Evolutionary conservation across 257 asterid species (phyloP).

Genomic region (Przewalskia tangutica): DNA sequence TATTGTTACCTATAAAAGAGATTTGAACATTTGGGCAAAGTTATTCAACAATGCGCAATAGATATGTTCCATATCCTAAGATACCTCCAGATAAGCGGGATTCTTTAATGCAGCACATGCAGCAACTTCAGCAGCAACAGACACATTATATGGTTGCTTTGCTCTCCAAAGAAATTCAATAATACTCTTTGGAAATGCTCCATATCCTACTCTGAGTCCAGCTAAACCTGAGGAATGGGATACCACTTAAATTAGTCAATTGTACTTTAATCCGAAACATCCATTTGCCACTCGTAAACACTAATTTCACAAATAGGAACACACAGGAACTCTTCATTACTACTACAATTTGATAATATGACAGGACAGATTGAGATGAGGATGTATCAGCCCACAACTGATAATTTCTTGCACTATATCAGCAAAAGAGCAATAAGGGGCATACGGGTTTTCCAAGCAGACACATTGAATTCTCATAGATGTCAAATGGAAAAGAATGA

Average conservation of each 20-base stretch:
- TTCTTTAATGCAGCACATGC: constrained; percentile 90
- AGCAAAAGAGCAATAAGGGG: not conserved
- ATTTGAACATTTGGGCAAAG: not conserved
- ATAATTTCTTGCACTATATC: not conserved
- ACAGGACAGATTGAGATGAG: not conserved
- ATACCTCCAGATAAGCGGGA: constrained; percentile 80
- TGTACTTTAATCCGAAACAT: not conserved
- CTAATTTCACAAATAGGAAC: not conserved
- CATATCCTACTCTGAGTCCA: constrained; percentile 91
- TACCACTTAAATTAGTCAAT: not conserved
- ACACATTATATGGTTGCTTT: constrained; percentile 93
- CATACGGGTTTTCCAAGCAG: not conserved
- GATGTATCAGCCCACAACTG: not conserved
- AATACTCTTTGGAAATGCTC: constrained; percentile 87
- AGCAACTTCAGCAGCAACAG: constrained; percentile 95
- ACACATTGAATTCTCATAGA: not conserved
- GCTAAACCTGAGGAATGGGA: constrained; percentile 59
- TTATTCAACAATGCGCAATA: not conserved
- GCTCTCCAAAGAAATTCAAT: constrained; percentile 95
- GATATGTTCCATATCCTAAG: not conserved
- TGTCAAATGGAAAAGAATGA: not conserved
- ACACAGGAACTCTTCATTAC: not conserved
- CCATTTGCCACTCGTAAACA: not conserved
- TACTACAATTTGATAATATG: not conserved
- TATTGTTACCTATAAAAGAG: not conserved